These are phyloP conservation scores for Nicotiana rustica DNA, from an alignment of 305 asterid genomes.

Conservation along the genomic window DNA sequence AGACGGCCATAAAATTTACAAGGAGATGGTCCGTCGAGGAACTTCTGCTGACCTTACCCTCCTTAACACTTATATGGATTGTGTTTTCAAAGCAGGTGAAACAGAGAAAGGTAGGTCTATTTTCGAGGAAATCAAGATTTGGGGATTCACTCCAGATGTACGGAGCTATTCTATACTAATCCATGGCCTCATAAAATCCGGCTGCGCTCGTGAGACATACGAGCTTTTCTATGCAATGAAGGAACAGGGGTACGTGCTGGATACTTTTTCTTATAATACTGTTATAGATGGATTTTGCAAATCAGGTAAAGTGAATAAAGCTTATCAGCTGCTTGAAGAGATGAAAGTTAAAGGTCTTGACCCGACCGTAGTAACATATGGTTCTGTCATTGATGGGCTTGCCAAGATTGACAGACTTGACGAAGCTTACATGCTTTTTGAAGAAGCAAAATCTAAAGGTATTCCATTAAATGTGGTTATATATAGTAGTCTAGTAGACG, in stretches of 20 bases:
- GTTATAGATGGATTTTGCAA: conserved; percentile 95
- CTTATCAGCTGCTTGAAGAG: conserved; percentile 94
- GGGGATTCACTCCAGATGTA: conserved; percentile 73
- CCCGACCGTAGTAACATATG: conserved; percentile 96
- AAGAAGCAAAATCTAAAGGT: conserved; percentile 91
- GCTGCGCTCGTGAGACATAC: conserved; percentile 85
- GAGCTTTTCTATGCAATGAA: conserved; percentile 88
- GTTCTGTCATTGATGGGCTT: conserved; percentile 95
- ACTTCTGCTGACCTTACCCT: conserved; percentile 75
- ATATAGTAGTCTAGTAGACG: conserved; percentile 90
- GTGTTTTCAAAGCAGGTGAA: conserved; percentile 89
- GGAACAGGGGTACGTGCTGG: conserved; percentile 86
- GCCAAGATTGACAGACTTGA: conserved; percentile 96
- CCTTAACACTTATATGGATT: conserved; percentile 89
- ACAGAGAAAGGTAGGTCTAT: conserved; percentile 77
- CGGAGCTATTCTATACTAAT: conserved; percentile 89
- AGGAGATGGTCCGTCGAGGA: conserved; percentile 77
- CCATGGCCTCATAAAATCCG: conserved; percentile 88
- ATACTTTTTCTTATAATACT: conserved; percentile 86
- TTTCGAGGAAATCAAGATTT: conserved; percentile 74
- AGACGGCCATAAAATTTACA: conserved; percentile 89
- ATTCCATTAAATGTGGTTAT: conserved; percentile 76
- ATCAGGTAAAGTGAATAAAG: conserved; percentile 95
- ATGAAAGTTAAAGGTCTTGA: conserved; percentile 83
- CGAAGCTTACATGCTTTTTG: conserved; percentile 97